Conservation (phyloP, 805 yeast genomes). For the Suhomyces sp. region DNA sequence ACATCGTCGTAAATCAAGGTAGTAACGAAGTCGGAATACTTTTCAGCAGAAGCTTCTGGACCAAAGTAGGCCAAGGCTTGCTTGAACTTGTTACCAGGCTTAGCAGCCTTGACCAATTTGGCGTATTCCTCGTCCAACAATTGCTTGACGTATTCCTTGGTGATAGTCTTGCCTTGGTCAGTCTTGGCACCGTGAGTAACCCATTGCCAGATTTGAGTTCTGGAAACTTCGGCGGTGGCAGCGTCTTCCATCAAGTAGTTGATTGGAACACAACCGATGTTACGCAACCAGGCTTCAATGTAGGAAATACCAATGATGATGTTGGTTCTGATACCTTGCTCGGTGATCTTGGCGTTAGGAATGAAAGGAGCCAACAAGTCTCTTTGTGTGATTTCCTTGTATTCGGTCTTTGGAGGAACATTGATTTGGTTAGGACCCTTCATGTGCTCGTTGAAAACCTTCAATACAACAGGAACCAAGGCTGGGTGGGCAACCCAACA, state of each 20-base stretch:
- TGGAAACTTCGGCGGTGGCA: slow-evolving; percentile 83
- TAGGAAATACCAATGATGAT: slow-evolving; percentile 73
- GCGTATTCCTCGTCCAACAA: slow-evolving; percentile 62
- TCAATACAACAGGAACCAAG: slow-evolving; percentile 66
- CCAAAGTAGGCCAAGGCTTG: slow-evolving; percentile 68
- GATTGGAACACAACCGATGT: slow-evolving; percentile 82
- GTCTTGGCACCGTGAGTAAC: slow-evolving; percentile 64
- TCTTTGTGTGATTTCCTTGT: slow-evolving; percentile 54
- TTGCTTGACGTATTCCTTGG: slow-evolving; percentile 55
- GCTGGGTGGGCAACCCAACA: slow-evolving; percentile 92
- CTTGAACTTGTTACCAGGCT: slow-evolving; percentile 61
- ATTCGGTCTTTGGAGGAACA: slow-evolving; percentile 45
- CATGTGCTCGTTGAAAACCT: slow-evolving; percentile 72
- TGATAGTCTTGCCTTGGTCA: slow-evolving; percentile 56
- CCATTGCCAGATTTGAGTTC: slow-evolving; percentile 84
- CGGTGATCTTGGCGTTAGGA: slow-evolving; percentile 61
- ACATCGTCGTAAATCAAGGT: slow-evolving; percentile 73
- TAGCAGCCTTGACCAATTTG: slow-evolving; percentile 46
- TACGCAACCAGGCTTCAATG: slow-evolving; percentile 85
- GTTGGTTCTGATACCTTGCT: slow-evolving; percentile 67
- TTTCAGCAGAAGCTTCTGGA: slow-evolving; percentile 70
- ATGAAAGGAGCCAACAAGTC: slow-evolving; percentile 65
- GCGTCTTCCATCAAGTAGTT: slow-evolving; percentile 88
- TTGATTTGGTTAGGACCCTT: slow-evolving; percentile 79
- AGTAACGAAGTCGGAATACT: slow-evolving; percentile 75